A percentile compares a stretch with the other conserved stretches of the same genome.
Conservation (phyloP, 495 filamentous ascomycete species). For the Penicillium fimorum region DNA sequence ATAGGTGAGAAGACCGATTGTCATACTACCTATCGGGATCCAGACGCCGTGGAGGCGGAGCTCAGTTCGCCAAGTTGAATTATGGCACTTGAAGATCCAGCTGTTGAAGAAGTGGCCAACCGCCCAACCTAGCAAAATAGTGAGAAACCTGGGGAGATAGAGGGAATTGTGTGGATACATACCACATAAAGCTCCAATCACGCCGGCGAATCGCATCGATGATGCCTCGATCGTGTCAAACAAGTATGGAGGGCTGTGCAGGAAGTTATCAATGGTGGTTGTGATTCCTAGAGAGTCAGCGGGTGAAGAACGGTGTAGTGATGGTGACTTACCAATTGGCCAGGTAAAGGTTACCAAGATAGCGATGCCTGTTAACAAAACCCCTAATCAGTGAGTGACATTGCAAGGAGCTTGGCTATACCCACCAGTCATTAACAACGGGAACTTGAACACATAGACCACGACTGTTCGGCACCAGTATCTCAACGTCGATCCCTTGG, state of each 20-base stretch:
- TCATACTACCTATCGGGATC: constrained; percentile 34
- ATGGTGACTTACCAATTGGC: constrained; percentile 35
- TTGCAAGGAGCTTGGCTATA: background rate
- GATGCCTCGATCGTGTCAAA: constrained; percentile 38
- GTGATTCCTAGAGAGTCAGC: constrained; percentile 31
- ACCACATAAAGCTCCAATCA: constrained; percentile 36
- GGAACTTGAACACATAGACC: constrained; percentile 36
- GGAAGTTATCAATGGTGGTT: constrained; percentile 37
- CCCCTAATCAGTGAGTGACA: background rate
- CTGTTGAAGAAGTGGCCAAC: constrained; percentile 39
- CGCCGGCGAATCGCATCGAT: constrained; percentile 41
- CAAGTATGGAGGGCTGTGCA: constrained; percentile 38
- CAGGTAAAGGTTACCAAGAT: constrained; percentile 39
- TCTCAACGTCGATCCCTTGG: constrained; percentile 22
- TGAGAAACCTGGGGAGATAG: background rate
- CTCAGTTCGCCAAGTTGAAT: constrained; percentile 31
- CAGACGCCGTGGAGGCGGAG: constrained; percentile 41
- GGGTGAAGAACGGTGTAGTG: background rate
- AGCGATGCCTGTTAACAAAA: constrained; percentile 18
- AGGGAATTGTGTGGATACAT: background rate
- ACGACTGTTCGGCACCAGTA: constrained; percentile 28
- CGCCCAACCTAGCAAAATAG: constrained; percentile 23
- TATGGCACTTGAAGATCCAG: constrained; percentile 34
- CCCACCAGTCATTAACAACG: constrained; percentile 32
- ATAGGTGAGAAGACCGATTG: constrained; percentile 34